Percentiles rank a stretch among this genome's conserved stretches.
Conservation (phyloP, 306 rosid genomes). For the Inga leiocalycina region DNA sequence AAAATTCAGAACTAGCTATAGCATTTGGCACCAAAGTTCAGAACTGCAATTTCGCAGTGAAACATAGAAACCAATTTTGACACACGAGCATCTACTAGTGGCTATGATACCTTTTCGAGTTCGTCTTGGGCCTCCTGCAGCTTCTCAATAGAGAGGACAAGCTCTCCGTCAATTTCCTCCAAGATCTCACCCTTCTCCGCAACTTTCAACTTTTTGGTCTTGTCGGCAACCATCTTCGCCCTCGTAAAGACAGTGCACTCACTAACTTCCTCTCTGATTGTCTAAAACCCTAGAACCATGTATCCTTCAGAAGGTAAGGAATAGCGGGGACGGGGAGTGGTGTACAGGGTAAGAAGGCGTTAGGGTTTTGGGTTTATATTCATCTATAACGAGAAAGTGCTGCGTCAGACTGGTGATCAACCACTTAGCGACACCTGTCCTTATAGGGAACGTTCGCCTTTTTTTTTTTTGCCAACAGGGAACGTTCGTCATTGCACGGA, state of each 20-base stretch:
- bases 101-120: slow-evolving; percentile 70
- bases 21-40: background rate
- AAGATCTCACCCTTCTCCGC: slow-evolving; percentile 50
- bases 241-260: background rate
- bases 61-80: no score
- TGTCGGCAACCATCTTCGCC: slow-evolving; percentile 71
- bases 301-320: background rate
- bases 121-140: slow-evolving; percentile 92
- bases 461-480: background rate
- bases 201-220: slow-evolving; percentile 66
- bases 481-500: background rate
- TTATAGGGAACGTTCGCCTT: background rate
- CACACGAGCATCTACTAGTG: background rate
- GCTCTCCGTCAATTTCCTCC: slow-evolving; percentile 68
- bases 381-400: background rate
- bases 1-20: background rate
- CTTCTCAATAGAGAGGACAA: slow-evolving; percentile 77
- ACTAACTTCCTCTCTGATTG: background rate
- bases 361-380: slow-evolving; percentile 74
- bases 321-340: background rate
- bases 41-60: background rate
- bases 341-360: background rate
- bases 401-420: background rate
- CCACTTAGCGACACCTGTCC: slow-evolving; percentile 28
- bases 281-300: slow-evolving; percentile 68